These are phyloP conservation scores for Gypsophila paniculata DNA, from an alignment of 179 eudicot genomes.

Conservation along the genomic window DNA sequence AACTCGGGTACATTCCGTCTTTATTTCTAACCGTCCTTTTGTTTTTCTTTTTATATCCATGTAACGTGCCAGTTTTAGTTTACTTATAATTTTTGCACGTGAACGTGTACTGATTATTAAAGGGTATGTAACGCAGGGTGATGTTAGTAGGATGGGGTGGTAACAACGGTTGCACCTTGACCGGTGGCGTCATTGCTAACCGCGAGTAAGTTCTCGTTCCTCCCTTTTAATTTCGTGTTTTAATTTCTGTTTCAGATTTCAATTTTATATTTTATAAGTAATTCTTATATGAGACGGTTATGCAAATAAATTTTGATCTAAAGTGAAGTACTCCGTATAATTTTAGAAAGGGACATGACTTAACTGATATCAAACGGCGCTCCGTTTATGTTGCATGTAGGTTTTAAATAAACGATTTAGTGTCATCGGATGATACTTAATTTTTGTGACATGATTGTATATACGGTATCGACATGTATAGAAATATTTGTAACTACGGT, in stretches of 20 bases:
- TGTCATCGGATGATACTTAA: neutral
- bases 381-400: neutral
- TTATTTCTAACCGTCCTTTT: neutral
- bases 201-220: slow-evolving; percentile 87
- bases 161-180: slow-evolving; percentile 87
- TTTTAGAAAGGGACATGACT: too few relatives aligned
- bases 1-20: slow-evolving; percentile 54
- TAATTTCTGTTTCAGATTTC: too few relatives aligned
- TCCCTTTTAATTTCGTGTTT: too few relatives aligned
- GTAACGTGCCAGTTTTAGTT: neutral
- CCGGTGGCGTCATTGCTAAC: slow-evolving; percentile 92
- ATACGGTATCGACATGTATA: too few relatives aligned
- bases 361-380: too few relatives aligned
- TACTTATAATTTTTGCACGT: too few relatives aligned
- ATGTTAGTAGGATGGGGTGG: slow-evolving; percentile 99
- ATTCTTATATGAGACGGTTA: too few relatives aligned
- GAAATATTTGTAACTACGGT: too few relatives aligned
- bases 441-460: neutral
- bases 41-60: neutral
- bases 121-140: slow-evolving; percentile 42
- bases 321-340: too few relatives aligned
- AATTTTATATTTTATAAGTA: too few relatives aligned
- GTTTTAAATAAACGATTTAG: neutral
- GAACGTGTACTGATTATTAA: too few relatives aligned
- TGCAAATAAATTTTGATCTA: too few relatives aligned